phyloP scores from a whole-genome alignment of 805 yeast genomes.

The Saccharomycopsis javanensis region DNA sequence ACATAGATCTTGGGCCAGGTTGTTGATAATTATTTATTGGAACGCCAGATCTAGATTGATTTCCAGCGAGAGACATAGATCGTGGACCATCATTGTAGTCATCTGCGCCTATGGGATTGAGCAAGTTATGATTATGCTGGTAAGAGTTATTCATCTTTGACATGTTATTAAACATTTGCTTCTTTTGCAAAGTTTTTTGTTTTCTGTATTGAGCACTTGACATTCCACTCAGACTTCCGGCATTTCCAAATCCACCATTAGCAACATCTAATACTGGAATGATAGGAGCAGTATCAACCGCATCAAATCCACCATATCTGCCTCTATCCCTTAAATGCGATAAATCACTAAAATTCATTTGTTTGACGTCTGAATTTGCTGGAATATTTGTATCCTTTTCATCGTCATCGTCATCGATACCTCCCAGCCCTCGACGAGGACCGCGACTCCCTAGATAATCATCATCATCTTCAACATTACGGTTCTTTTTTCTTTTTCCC shows the following conservation, averaged over 20 bases:
- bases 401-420: constrained; percentile 27
- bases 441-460: constrained; percentile 1
- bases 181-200: constrained; percentile 58
- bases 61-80: constrained; percentile 25
- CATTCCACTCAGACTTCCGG: constrained; percentile 25
- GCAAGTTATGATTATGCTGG: constrained; percentile 18
- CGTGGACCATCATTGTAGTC: constrained; percentile 21
- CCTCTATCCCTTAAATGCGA: constrained; percentile 57
- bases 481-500: constrained; percentile 6
- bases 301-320: constrained; percentile 43
- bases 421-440: constrained; percentile 5
- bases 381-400: constrained; percentile 27
- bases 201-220: constrained; percentile 50
- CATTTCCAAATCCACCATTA: constrained; percentile 26
- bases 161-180: constrained; percentile 39
- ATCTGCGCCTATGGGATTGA: constrained; percentile 17
- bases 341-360: constrained; percentile 54
- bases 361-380: constrained; percentile 28
- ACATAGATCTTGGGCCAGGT: constrained; percentile 26
- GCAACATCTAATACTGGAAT: constrained; percentile 55
- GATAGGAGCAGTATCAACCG: constrained; percentile 57
- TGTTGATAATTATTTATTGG: background rate
- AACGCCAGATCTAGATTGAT: background rate
- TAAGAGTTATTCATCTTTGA: constrained; percentile 27
- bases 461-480: background rate